Percentiles rank a stretch among this genome's conserved stretches.
phyloP scores from a whole-genome alignment of 2,329 filamentous ascomycete genomes.

The Meredithiella fracta region DNA sequence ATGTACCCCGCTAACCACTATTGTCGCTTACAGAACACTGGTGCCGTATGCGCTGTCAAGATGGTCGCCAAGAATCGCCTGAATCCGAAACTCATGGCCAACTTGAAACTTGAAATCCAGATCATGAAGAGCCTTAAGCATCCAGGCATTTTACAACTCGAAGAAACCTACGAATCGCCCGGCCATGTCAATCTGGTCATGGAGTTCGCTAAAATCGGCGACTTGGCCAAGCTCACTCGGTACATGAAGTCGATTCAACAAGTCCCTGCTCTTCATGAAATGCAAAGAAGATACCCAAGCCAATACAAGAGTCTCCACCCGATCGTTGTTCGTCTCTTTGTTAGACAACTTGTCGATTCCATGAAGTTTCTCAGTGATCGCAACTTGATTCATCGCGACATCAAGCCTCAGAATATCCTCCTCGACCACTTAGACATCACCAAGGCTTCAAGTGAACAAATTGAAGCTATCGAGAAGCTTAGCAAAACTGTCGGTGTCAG shows the following conservation, averaged over 20 bases:
- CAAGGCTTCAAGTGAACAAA: conserved; percentile 64
- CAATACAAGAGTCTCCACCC: conserved; percentile 78
- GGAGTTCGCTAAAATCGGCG: conserved; percentile 95
- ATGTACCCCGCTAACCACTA: not conserved
- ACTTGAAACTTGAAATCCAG: conserved; percentile 85
- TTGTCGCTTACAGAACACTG: conserved; percentile 3
- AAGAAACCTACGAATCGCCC: conserved; percentile 77
- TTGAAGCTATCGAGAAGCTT: conserved; percentile 27
- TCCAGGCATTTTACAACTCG: conserved; percentile 89
- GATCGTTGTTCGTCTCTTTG: conserved; percentile 88
- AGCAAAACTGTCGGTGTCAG: conserved; percentile 41
- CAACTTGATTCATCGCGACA: conserved; percentile 87
- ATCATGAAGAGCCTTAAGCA: conserved; percentile 89
- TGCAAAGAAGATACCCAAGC: conserved; percentile 87
- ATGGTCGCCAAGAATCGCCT: conserved; percentile 81
- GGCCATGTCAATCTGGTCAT: conserved; percentile 92
- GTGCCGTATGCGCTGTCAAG: conserved; percentile 55
- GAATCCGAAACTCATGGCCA: conserved; percentile 92
- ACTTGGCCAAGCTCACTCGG: conserved; percentile 91
- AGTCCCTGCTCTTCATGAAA: conserved; percentile 59
- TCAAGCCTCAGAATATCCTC: conserved; percentile 92
- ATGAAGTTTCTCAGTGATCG: conserved; percentile 71
- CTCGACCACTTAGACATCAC: conserved; percentile 26
- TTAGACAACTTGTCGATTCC: conserved; percentile 87
- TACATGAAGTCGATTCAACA: conserved; percentile 27